phyloP scores from a whole-genome alignment of 2,329 filamentous ascomycete genomes.

The Alternaria infectoria region DNA sequence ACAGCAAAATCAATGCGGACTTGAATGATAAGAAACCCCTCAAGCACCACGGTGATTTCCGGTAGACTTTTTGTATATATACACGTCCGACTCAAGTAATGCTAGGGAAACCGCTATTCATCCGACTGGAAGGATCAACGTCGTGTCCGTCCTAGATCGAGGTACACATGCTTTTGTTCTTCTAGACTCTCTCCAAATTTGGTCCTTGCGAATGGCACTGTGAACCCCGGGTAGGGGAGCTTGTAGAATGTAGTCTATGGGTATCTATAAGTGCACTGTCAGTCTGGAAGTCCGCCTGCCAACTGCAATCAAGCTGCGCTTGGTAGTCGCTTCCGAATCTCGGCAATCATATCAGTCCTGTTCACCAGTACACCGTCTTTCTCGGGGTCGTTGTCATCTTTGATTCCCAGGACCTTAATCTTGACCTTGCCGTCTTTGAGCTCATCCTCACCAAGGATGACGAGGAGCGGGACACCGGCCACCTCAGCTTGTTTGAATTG shows the following conservation, averaged over 20 bases:
- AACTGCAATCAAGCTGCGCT: constrained; percentile 21
- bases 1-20: not conserved
- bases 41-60: not conserved
- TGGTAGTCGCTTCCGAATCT: constrained; percentile 63
- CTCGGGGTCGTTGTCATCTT: constrained; percentile 79
- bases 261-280: constrained; percentile 9
- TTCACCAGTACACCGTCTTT: constrained; percentile 84
- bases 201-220: not conserved
- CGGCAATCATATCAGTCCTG: constrained; percentile 66
- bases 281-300: not conserved
- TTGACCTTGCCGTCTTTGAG: constrained; percentile 81
- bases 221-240: not conserved
- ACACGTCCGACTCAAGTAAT: not conserved
- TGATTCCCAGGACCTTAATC: constrained; percentile 82
- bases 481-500: constrained; percentile 92
- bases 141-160: not conserved
- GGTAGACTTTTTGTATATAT: not conserved
- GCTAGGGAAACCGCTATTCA: not conserved
- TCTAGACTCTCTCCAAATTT: not conserved
- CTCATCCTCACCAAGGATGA: constrained; percentile 93
- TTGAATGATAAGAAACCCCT: not conserved
- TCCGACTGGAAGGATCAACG: not conserved
- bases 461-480: constrained; percentile 79
- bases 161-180: not conserved
- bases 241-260: constrained; percentile 15